Evolutionary conservation across 2,329 filamentous ascomycete genomes (phyloP).

Genomic region (Botrytis sinoallii): DNA sequence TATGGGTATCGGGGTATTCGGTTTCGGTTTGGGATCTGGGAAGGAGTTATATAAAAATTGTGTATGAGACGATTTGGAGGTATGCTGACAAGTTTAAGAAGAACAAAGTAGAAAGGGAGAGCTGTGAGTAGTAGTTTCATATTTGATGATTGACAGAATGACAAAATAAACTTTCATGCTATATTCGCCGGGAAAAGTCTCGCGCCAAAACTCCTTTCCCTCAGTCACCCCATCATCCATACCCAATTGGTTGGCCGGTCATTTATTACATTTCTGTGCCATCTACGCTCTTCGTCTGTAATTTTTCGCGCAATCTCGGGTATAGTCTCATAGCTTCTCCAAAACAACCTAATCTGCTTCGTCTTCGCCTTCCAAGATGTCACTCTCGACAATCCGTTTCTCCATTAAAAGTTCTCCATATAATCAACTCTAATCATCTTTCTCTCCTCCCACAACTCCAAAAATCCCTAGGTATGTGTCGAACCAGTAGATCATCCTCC

Average conservation of each 20-base stretch:
- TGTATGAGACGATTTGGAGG: constrained; percentile 15
- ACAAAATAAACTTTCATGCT: constrained; percentile 12
- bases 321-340: constrained; percentile 19
- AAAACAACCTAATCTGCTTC: background rate
- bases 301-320: constrained; percentile 12
- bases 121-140: constrained; percentile 4
- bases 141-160: constrained; percentile 18
- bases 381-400: background rate
- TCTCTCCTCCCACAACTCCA: constrained; percentile 47
- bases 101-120: background rate
- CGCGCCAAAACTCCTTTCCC: constrained; percentile 15
- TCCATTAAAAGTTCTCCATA: background rate
- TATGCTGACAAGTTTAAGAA: background rate
- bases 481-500: constrained; percentile 63
- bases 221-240: background rate
- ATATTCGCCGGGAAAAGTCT: constrained; percentile 1
- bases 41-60: constrained; percentile 20
- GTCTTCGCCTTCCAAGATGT: background rate
- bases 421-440: constrained; percentile 27
- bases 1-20: background rate
- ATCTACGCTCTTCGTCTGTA: background rate
- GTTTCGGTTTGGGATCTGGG: constrained; percentile 3
- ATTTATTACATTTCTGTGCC: constrained; percentile 14
- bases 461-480: constrained; percentile 58
- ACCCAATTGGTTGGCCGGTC: background rate